Evolutionary conservation across 805 yeast genomes (phyloP).

Genomic region (Candida pseudofarinosa): DNA sequence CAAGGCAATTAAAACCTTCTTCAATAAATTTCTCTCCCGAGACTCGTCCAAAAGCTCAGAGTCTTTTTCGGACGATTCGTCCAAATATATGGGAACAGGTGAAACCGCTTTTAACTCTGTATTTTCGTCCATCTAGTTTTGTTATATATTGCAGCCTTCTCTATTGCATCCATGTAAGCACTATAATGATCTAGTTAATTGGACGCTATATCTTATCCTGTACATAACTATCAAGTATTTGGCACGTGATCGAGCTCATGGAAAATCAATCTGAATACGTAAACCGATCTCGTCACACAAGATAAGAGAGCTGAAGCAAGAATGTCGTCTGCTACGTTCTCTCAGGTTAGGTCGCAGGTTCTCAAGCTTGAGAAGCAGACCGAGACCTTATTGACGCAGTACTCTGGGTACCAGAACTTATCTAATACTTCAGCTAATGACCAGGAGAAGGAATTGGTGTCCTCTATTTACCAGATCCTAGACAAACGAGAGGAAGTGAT

Average conservation of each 20-base stretch:
- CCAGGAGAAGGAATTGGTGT: conserved; percentile 21
- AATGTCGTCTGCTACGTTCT: conserved; percentile 48
- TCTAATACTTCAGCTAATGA: conserved; percentile 16
- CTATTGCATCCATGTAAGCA: conserved; percentile 1
- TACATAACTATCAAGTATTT: too few species aligned
- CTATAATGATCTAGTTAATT: neutral
- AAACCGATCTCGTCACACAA: neutral
- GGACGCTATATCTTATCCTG: neutral
- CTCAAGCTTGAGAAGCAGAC: conserved; percentile 70
- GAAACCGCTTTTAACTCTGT: neutral
- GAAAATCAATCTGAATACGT: neutral
- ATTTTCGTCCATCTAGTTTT: neutral
- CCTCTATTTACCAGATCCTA: conserved; percentile 21
- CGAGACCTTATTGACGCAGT: conserved; percentile 47
- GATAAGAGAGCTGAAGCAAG: neutral
- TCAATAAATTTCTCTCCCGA: conserved; percentile 1
- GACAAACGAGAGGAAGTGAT: conserved; percentile 49
- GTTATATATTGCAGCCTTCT: neutral
- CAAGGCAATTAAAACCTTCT: conserved; percentile 11
- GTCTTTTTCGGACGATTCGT: neutral
- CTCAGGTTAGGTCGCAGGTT: conserved; percentile 65
- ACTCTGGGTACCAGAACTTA: conserved; percentile 25
- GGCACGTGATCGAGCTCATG: too few species aligned
- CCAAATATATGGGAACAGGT: conserved; percentile 1
- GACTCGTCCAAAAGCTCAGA: neutral